phyloP scores from a whole-genome alignment of 2,329 filamentous ascomycete genomes.

The Colletotrichum sp. region DNA sequence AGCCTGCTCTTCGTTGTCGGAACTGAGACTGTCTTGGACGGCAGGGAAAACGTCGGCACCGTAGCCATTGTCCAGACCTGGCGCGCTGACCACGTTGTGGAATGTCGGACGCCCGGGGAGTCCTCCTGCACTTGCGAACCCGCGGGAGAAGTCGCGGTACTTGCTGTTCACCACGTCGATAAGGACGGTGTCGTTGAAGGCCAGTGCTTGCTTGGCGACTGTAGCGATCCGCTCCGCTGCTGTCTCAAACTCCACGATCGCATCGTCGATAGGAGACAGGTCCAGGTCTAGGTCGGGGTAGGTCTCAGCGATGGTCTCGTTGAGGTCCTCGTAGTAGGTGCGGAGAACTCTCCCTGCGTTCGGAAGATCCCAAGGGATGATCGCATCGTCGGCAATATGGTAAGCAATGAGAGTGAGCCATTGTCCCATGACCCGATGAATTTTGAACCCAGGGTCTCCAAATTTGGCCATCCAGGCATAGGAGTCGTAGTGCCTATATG shows the following conservation, averaged over 20 bases:
- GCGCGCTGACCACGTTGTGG: slow-evolving; percentile 9
- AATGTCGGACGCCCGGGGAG: slow-evolving; percentile 10
- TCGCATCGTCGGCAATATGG: slow-evolving; percentile 9
- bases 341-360: slow-evolving; percentile 8
- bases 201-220: not conserved
- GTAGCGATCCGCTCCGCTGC: slow-evolving; percentile 1
- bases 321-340: slow-evolving; percentile 9
- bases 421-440: slow-evolving; percentile 54
- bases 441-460: slow-evolving; percentile 54
- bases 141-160: slow-evolving; percentile 14
- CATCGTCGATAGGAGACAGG: not conserved
- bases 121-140: slow-evolving; percentile 7
- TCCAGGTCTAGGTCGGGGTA: not conserved
- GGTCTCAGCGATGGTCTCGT: not conserved
- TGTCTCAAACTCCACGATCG: not conserved
- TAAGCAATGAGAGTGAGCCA: slow-evolving; percentile 11
- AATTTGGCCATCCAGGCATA: slow-evolving; percentile 58
- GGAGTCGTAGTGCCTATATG: not conserved
- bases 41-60: slow-evolving; percentile 9
- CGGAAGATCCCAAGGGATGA: slow-evolving; percentile 14
- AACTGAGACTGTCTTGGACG: slow-evolving; percentile 8
- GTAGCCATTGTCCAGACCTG: slow-evolving; percentile 5
- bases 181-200: slow-evolving; percentile 3
- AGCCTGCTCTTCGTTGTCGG: not conserved
- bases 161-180: slow-evolving; percentile 1